Base-by-base conservation (phyloP, 2,329 filamentous ascomycete genomes). In the Parastagonospora avenae region DNA sequence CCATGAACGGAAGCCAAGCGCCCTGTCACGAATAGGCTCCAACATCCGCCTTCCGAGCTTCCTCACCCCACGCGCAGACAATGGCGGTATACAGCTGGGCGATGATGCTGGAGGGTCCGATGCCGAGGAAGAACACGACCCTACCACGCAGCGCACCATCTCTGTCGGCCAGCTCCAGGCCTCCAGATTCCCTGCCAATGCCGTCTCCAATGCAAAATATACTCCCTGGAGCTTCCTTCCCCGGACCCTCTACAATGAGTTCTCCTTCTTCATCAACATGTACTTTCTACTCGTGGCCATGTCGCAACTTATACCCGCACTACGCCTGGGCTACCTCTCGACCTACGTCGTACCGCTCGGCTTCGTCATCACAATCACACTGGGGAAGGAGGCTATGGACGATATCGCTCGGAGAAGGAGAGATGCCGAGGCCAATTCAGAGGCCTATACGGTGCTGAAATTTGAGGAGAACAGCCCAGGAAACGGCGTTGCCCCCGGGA, bases 221-320 rank as follows among this genome's bases (percentile, higher is more conserved):
- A 97, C 93, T 28, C 86, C 92, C 1, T 88, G 92, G 79, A 96
- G 90, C 45, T 99, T 99, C 74, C 82, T 99, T 11, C 95, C 95
- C 2, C 82, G 93, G 45, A 99, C 94, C 0, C 80, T 99, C 16
- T 99, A 97, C 76, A 97, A 97, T 77, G 94, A 99, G 71, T 99
- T 99, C 73, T 97, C 93, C 52, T 99, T 97, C 79, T 99, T 99
- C 77, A 96, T 99, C 82, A 99, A 99, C 82, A 91, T 97, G 80
- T 99, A 99, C 73, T 99, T 99, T 73, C 80, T 99, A 48, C 85
- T 97, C 24, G 94, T 99, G 42, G 95, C 94, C 6, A 76, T 97
- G 42, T 97, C 93, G 32, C 94, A 99, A 76, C 87, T 91, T 37
- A 92, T 99, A 66, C 92, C 92, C 4, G 84, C 90, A 16, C 77